Evolutionary conservation across 148 eudicot species (phyloP).

Genomic region (Chenopodium suecicum): DNA sequence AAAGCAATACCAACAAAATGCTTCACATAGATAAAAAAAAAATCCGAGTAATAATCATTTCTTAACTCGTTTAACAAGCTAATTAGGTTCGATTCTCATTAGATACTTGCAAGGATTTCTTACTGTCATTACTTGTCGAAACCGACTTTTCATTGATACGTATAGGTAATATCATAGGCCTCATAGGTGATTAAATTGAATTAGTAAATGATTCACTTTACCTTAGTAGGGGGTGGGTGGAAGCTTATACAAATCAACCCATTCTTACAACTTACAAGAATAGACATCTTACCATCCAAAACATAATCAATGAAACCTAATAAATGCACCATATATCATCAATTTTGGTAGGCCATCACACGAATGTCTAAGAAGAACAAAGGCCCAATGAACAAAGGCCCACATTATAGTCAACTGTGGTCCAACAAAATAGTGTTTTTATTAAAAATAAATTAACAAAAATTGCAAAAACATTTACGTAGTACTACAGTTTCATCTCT

Average conservation of each 20-base stretch:
- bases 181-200: no score
- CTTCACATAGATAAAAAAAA: background rate
- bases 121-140: no score
- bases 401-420: background rate
- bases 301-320: background rate
- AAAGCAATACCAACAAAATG: no score
- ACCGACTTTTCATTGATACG: background rate
- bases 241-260: background rate
- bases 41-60: no score
- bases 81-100: background rate
- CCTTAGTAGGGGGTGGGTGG: background rate
- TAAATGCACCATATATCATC: background rate
- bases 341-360: background rate
- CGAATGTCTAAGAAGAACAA: background rate
- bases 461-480: no score
- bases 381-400: background rate
- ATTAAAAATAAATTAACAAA: no score
- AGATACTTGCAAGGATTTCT: background rate
- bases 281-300: constrained; percentile 6
- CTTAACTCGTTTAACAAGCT: no score
- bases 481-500: no score
- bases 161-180: no score
- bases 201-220: no score
- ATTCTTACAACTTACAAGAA: background rate
- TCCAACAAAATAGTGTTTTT: background rate